Percentiles rank a stretch among this genome's conserved stretches.
These are phyloP conservation scores for Citrus medica DNA, from an alignment of 345 rosid genomes.

Conservation along the genomic window DNA sequence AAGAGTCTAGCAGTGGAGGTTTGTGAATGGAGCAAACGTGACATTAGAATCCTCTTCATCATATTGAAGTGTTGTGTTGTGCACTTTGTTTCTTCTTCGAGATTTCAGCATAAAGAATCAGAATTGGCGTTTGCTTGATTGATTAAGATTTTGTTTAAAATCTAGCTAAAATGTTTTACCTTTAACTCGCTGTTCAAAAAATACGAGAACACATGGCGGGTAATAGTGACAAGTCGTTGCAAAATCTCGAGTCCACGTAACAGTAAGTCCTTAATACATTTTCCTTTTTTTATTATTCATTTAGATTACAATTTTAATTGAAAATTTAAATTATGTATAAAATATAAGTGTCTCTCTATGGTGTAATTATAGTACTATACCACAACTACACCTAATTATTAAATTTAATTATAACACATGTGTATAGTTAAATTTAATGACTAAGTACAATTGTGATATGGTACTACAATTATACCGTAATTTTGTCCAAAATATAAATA, in stretches of 20 bases:
- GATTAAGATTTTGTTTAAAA: not conserved
- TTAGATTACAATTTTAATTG: too few relatives aligned
- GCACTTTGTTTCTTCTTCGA: not conserved
- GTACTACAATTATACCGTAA: too few relatives aligned
- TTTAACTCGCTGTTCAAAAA: not conserved
- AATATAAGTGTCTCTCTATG: too few relatives aligned
- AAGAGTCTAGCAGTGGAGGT: slow-evolving; percentile 1
- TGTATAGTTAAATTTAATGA: too few relatives aligned
- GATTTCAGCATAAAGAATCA: not conserved
- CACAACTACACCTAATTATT: too few relatives aligned
- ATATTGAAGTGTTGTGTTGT: not conserved
- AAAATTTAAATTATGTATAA: too few relatives aligned
- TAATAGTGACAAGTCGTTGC: not conserved
- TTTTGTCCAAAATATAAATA: too few relatives aligned
- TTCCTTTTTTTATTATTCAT: too few relatives aligned
- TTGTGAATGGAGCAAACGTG: slow-evolving; percentile 18
- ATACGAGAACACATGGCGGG: not conserved
- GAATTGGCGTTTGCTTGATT: not conserved
- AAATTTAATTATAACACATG: too few relatives aligned
- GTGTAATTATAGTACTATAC: too few relatives aligned
- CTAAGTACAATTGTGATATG: too few relatives aligned
- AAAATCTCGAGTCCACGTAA: not conserved
- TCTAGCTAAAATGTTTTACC: not conserved
- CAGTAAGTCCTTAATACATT: too few relatives aligned
- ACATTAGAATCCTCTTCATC: slow-evolving; percentile 2